Conservation (phyloP, 768 basidiomycete genomes). For the Podaxis sp. region DNA sequence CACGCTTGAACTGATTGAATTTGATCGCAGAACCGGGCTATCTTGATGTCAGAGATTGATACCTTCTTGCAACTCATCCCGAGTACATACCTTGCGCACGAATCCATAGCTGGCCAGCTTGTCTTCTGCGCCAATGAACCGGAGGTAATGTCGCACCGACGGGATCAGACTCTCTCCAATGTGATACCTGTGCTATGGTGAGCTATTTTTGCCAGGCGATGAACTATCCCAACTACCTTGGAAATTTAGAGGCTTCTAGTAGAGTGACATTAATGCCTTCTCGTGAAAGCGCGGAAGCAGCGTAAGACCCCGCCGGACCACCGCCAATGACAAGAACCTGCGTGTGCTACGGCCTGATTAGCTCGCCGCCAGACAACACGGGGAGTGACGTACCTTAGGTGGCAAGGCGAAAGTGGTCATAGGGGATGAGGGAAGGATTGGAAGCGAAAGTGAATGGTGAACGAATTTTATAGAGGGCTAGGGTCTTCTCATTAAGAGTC, state of each 20-base stretch:
- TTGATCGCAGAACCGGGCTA: constrained; percentile 65
- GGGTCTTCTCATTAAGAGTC: constrained; percentile 9
- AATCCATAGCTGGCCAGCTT: constrained; percentile 50
- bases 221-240: constrained; percentile 30
- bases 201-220: not conserved
- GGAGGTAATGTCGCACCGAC: constrained; percentile 55
- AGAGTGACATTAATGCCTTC: constrained; percentile 55
- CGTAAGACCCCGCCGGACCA: constrained; percentile 57
- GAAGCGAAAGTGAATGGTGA: constrained; percentile 1
- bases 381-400: constrained; percentile 24
- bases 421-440: constrained; percentile 21
- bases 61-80: not conserved
- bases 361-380: not conserved
- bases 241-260: constrained; percentile 54
- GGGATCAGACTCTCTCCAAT: constrained; percentile 62
- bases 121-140: constrained; percentile 57
- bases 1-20: constrained; percentile 62
- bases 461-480: constrained; percentile 7
- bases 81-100: constrained; percentile 40
- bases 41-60: not conserved
- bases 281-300: constrained; percentile 52
- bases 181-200: constrained; percentile 40
- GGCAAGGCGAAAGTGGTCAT: constrained; percentile 31
- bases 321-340: constrained; percentile 48
- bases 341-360: constrained; percentile 30